Base-by-base conservation (phyloP, 2,329 filamentous ascomycete genomes). In the Plectosphaerella sp. region DNA sequence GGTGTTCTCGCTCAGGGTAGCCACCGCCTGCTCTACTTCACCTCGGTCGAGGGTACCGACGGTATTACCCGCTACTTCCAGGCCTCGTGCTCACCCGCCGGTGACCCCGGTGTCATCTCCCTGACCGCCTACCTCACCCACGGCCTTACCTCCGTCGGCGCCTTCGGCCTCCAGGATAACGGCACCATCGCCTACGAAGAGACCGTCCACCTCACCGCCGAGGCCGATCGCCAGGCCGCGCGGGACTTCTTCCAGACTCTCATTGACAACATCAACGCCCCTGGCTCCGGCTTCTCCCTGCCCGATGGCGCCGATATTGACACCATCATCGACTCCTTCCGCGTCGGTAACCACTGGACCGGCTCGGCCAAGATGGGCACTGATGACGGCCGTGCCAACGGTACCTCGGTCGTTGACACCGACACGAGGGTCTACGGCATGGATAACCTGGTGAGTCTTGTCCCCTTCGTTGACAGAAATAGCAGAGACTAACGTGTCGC, bases 351-450 rank as follows among this genome's bases (percentile, higher is more conserved):
- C 37, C 37, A 39, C 37, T 39, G 37, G 37, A 16, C 16, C 37
- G 37, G 54, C 47, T 51, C 45, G 16, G 49, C 54, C 36, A 54
- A 50, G 61, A 73, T 83, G 61, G 80, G 80, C 6, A 65, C 66
- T 0, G 74, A 80, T 8, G 41, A 43, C 18, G 41, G 41, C 11
- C 41, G 41, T 11, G 4, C 10, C 6, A 18, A 18, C 43, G 79
- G 80, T 5, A 75, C 69, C 22, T 69, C 76, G 2, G 80, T 84
- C 2, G 80, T 84, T 0, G 80, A 84, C 57, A 61, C 73, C 6
- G 70, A 83, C 63, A 77, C 79, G 48, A 78, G 75, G 62, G 78
- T 84, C 5, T 83, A 79, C 57, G 80, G 81, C 46, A 84, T 78
- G 0, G 77, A 82, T 54, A 84, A 84, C 64, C 67, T 84, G 45